Conservation (phyloP, 306 rosid species). For the Neltuma alba region DNA sequence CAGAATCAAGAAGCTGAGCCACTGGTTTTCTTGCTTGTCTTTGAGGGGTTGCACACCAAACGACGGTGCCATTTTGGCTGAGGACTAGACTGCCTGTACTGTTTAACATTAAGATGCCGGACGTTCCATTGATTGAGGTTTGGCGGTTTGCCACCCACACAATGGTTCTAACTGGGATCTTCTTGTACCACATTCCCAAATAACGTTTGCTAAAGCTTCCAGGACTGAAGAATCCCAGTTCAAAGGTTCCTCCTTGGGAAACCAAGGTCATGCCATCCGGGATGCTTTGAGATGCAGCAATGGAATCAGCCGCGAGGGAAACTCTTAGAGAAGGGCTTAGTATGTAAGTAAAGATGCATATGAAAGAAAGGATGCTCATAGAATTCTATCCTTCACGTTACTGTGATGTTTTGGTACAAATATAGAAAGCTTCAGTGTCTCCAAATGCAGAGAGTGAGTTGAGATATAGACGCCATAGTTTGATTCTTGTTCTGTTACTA, state of each 20-base stretch:
- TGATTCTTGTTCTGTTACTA: background rate
- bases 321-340: background rate
- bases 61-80: background rate
- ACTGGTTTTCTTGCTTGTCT: conserved; percentile 30
- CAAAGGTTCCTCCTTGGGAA: conserved; percentile 45
- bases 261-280: conserved; percentile 43
- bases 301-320: conserved; percentile 5
- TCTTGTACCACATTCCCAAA: conserved; percentile 63
- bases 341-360: background rate
- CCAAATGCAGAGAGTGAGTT: background rate
- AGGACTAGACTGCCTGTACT: conserved; percentile 40
- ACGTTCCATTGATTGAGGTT: conserved; percentile 38
- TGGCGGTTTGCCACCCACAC: conserved; percentile 73
- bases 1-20: conserved; percentile 37
- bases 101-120: conserved; percentile 34
- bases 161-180: conserved; percentile 32
- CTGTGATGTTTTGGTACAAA: background rate
- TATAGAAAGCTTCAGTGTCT: background rate
- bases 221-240: conserved; percentile 66
- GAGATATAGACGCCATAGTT: background rate
- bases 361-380: conserved; percentile 12
- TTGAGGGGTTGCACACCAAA: conserved; percentile 40
- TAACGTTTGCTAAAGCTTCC: conserved; percentile 43
- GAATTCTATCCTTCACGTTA: background rate
- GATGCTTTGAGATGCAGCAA: background rate